phyloP scores from a whole-genome alignment of 345 rosid genomes.

The Salix exigua region DNA sequence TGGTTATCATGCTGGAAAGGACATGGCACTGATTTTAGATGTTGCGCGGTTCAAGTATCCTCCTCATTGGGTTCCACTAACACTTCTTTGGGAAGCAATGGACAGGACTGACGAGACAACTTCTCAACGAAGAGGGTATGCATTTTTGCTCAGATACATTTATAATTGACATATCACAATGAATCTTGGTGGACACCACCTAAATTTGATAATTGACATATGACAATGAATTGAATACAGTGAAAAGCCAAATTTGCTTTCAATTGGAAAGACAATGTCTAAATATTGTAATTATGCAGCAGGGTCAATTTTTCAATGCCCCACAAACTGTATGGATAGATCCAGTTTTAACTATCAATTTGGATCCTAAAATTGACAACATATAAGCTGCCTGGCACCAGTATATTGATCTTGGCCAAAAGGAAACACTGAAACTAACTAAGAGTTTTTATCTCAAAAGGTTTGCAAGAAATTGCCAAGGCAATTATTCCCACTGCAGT shows the following conservation, averaged over 20 bases:
- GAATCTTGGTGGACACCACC: background rate
- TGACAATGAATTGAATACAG: background rate
- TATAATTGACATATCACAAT: background rate
- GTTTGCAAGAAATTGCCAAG: background rate
- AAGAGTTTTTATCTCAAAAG: background rate
- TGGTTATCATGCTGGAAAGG: conserved; percentile 82
- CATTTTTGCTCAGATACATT: background rate
- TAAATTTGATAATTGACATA: background rate
- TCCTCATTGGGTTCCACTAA: conserved; percentile 94
- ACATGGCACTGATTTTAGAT: conserved; percentile 94
- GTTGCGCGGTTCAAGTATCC: conserved; percentile 98
- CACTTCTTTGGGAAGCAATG: conserved; percentile 96
- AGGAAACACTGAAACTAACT: too few relatives aligned
- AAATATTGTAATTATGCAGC: background rate
- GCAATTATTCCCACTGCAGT: background rate
- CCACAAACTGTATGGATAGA: background rate
- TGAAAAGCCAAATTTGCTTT: background rate
- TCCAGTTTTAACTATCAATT: background rate
- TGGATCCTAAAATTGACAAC: conserved; percentile 9
- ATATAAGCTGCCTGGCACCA: background rate
- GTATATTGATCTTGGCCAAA: too few relatives aligned
- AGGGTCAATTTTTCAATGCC: background rate
- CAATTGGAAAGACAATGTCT: background rate
- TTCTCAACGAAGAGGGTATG: conserved; percentile 75
- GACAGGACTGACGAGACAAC: conserved; percentile 58